Conservation (phyloP, 2,329 filamentous ascomycete species). For the Apiospora sp. region DNA sequence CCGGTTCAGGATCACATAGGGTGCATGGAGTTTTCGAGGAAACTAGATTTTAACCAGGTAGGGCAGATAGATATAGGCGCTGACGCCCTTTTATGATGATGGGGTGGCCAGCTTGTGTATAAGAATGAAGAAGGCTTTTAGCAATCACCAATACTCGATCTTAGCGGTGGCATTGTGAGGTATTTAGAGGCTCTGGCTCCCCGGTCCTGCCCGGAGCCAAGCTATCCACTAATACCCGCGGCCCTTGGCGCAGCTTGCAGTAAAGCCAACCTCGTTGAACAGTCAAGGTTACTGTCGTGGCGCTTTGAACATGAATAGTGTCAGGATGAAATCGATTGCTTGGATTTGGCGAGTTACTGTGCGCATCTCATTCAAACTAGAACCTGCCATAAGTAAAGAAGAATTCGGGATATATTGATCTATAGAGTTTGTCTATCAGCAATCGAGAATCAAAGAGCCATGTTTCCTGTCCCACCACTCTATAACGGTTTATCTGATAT, state of each 20-base stretch:
- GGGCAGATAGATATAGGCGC: background rate
- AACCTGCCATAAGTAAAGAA: too few species aligned
- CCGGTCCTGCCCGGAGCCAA: background rate
- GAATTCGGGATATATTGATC: background rate
- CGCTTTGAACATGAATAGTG: background rate
- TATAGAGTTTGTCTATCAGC: background rate
- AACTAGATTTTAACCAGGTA: background rate
- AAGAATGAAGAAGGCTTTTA: background rate
- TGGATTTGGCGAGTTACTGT: background rate
- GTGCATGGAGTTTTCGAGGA: slow-evolving; percentile 1
- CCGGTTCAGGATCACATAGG: background rate
- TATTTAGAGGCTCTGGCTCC: background rate
- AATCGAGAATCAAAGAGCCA: background rate
- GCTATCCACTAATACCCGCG: background rate
- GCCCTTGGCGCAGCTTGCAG: background rate
- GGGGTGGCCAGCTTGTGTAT: background rate
- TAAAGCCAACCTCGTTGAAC: background rate
- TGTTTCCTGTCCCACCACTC: background rate
- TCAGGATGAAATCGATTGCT: too few species aligned
- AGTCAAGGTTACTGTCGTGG: background rate
- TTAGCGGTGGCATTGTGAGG: background rate
- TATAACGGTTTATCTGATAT: background rate
- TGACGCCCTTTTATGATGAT: background rate
- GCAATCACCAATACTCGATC: background rate
- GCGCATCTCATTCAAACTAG: background rate